A percentile compares a stretch with the other conserved stretches of the same genome.
These are phyloP conservation scores for Eucalyptus cloeziana DNA, from an alignment of 345 rosid genomes.

Conservation along the genomic window DNA sequence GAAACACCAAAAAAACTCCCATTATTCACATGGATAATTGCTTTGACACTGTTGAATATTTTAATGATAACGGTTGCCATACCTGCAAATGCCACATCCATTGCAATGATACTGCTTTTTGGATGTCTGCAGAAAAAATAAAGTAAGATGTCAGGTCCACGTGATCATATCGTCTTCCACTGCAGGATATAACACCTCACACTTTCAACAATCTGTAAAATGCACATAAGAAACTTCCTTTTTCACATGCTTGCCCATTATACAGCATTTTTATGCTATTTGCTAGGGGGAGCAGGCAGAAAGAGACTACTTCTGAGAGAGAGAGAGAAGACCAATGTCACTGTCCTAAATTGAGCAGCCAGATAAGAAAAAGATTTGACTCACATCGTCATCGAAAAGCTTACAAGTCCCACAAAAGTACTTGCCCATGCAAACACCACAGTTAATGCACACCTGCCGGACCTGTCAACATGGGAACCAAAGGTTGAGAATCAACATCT, in stretches of 20 bases:
- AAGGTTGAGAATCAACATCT: background rate
- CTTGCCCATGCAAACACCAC: constrained; percentile 86
- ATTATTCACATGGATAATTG: background rate
- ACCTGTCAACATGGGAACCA: constrained; percentile 28
- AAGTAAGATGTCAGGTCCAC: background rate
- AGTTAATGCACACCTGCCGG: constrained; percentile 48
- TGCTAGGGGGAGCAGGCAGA: background rate
- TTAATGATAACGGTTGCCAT: background rate
- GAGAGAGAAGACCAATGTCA: background rate
- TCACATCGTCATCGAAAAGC: constrained; percentile 84
- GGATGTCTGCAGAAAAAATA: constrained; percentile 36
- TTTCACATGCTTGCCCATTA: background rate
- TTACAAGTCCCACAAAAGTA: constrained; percentile 72
- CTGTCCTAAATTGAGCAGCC: background rate
- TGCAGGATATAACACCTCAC: background rate
- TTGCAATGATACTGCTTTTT: constrained; percentile 80
- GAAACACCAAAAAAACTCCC: background rate
- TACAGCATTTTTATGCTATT: background rate
- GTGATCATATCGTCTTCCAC: background rate
- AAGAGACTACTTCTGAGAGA: background rate
- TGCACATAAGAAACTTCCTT: background rate
- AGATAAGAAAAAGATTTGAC: background rate
- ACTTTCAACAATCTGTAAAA: background rate
- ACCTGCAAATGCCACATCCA: constrained; percentile 98
- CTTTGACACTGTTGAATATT: background rate